phyloP scores from a whole-genome alignment of 805 yeast species.

The Suhomyces sp. region DNA sequence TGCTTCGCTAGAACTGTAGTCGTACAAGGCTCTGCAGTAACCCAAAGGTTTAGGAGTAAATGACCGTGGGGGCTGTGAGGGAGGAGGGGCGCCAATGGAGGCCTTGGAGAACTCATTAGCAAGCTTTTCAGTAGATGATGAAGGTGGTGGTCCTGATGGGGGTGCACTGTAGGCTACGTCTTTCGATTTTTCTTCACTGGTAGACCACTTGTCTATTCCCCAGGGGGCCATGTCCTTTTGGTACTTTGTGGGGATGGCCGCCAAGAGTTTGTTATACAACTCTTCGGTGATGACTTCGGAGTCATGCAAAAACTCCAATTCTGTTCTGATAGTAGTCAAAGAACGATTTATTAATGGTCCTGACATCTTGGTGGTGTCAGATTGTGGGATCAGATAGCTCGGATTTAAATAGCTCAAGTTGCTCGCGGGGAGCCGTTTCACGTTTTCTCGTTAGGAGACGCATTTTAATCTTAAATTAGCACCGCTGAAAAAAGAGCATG shows the following conservation, averaged over 20 bases:
- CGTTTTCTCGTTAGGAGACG: background rate
- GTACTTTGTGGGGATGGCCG: constrained; percentile 57
- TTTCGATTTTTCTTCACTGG: constrained; percentile 3
- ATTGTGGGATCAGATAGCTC: background rate
- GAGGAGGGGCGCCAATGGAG: constrained; percentile 16
- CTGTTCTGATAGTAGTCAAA: constrained; percentile 68
- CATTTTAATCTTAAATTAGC: background rate
- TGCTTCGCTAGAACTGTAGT: constrained; percentile 67
- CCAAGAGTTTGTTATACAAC: constrained; percentile 49
- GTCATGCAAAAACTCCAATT: constrained; percentile 74
- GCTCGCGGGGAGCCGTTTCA: background rate
- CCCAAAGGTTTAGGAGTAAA: constrained; percentile 25
- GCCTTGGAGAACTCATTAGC: constrained; percentile 12
- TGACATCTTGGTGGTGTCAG: constrained; percentile 27
- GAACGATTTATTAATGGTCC: constrained; percentile 74
- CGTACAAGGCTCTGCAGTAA: constrained; percentile 66
- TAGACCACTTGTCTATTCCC: constrained; percentile 34
- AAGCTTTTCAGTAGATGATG: constrained; percentile 14
- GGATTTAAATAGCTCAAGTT: background rate
- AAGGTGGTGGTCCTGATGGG: constrained; percentile 7
- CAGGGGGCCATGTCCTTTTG: constrained; percentile 49
- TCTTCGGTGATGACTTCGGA: constrained; percentile 65
- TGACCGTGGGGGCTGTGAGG: constrained; percentile 17
- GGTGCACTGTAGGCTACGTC: constrained; percentile 6
- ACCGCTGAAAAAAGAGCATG: background rate